Conservation (phyloP, 768 basidiomycete species). For the Polyporus arcularius region DNA sequence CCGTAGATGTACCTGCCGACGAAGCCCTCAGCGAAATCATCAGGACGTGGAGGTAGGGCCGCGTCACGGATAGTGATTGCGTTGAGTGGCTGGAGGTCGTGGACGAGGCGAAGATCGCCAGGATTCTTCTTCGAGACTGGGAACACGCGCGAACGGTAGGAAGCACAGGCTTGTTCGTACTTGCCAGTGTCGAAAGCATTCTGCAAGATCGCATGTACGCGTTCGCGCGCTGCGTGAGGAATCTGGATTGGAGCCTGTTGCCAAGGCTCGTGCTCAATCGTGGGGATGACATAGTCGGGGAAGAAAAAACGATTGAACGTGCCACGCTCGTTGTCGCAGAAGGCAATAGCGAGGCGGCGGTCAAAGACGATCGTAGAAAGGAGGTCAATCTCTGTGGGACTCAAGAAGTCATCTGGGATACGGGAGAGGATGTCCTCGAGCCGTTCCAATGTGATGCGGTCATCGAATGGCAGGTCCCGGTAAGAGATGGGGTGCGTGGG, state of each 20-base stretch:
- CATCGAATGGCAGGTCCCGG: conserved; percentile 1
- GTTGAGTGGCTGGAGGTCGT: conserved; percentile 23
- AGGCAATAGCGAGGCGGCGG: conserved; percentile 27
- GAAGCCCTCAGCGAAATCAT: conserved; percentile 23
- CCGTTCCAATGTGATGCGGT: conserved; percentile 10
- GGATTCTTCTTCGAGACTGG: conserved; percentile 20
- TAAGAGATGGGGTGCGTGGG: conserved; percentile 10
- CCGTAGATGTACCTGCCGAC: conserved; percentile 2
- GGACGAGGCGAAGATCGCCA: conserved; percentile 13
- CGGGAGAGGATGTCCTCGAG: conserved; percentile 20
- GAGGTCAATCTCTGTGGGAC: conserved; percentile 16
- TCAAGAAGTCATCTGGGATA: conserved; percentile 15
- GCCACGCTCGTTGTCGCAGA: conserved; percentile 31
- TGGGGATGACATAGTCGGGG: conserved; percentile 34
- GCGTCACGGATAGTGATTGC: conserved; percentile 21
- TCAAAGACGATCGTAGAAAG: conserved; percentile 13
- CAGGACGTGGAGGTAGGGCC: conserved; percentile 13
- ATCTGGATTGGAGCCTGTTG: conserved; percentile 22
- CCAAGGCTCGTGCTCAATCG: conserved; percentile 38
- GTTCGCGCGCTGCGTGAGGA: conserved; percentile 8
- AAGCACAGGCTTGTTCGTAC: conserved; percentile 21
- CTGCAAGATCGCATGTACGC: conserved; percentile 4
- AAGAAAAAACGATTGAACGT: conserved; percentile 33
- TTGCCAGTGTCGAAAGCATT: conserved; percentile 9
- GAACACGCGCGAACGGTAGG: conserved; percentile 24